Evolutionary conservation across 495 filamentous ascomycete genomes (phyloP).

Genomic region (Aspergillus olivimuriae): DNA sequence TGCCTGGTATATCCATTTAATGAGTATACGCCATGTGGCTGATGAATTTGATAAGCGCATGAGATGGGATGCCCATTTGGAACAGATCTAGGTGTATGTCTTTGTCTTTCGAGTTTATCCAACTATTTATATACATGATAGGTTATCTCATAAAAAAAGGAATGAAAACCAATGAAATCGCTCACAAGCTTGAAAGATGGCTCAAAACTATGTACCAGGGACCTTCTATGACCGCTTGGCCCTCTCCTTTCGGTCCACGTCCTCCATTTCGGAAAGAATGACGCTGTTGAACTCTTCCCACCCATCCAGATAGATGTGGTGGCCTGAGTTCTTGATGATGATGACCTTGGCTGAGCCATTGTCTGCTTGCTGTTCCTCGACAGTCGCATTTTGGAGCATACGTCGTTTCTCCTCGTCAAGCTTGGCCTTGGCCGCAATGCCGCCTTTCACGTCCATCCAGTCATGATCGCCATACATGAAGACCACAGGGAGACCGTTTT

Average conservation of each 20-base stretch:
- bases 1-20: too few species aligned
- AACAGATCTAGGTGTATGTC: background rate
- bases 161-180: background rate
- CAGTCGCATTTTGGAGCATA: conserved; percentile 50
- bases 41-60: too few species aligned
- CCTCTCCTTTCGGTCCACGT: conserved; percentile 47
- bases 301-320: conserved; percentile 85
- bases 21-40: too few species aligned
- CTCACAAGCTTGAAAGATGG: too few species aligned
- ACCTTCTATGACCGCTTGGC: conserved; percentile 9
- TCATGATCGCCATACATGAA: conserved; percentile 96
- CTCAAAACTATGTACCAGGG: too few species aligned
- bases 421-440: conserved; percentile 73
- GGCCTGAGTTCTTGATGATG: conserved; percentile 74
- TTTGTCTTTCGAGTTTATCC: background rate
- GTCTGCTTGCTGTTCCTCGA: conserved; percentile 64
- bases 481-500: conserved; percentile 76
- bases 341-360: conserved; percentile 80
- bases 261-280: conserved; percentile 60
- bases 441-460: conserved; percentile 95
- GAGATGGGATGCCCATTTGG: too few species aligned
- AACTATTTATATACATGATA: background rate
- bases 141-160: background rate
- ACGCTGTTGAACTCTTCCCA: conserved; percentile 82
- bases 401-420: conserved; percentile 60